phyloP scores from a whole-genome alignment of 331 rosid species.

The Spiraea crenata region DNA sequence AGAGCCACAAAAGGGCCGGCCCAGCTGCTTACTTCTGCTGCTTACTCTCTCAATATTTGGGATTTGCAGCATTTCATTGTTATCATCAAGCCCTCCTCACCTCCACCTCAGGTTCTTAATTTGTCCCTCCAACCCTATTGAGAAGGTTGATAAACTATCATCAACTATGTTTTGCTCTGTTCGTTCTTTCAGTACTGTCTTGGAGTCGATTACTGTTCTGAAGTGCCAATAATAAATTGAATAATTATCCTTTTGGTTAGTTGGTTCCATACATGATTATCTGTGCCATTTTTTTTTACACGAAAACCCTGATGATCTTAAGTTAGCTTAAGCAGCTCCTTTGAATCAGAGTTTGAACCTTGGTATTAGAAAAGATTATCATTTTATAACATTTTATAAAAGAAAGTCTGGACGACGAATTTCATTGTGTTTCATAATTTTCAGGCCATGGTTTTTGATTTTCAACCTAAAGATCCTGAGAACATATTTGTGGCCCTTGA shows the following conservation, averaged over 20 bases:
- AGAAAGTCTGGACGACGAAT: constrained; percentile 11
- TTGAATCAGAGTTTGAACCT: too few relatives aligned
- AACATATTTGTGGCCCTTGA: constrained; percentile 67
- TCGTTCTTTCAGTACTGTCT: neutral
- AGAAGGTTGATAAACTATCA: neutral
- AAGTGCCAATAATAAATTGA: too few relatives aligned
- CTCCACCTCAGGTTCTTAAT: constrained; percentile 54
- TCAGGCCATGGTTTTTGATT: constrained; percentile 82
- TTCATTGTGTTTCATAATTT: constrained; percentile 9
- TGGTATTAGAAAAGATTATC: too few relatives aligned
- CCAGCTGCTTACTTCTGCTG: constrained; percentile 67
- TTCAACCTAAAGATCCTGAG: constrained; percentile 92
- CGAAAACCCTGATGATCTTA: too few relatives aligned
- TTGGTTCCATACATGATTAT: too few relatives aligned
- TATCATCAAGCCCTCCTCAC: constrained; percentile 50
- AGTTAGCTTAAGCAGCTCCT: too few relatives aligned
- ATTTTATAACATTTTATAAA: neutral
- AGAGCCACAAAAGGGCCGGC: constrained; percentile 83
- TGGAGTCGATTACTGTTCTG: too few relatives aligned
- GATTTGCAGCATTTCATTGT: constrained; percentile 89
- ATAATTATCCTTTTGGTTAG: too few relatives aligned
- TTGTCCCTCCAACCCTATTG: constrained; percentile 6
- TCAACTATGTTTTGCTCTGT: neutral
- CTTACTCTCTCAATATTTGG: constrained; percentile 72
- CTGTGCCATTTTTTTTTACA: too few relatives aligned